A percentile compares a stretch with the other conserved stretches of the same genome.
These are phyloP conservation scores for Hibiscus mutabilis DNA, from an alignment of 345 rosid species.

Conservation along the genomic window DNA sequence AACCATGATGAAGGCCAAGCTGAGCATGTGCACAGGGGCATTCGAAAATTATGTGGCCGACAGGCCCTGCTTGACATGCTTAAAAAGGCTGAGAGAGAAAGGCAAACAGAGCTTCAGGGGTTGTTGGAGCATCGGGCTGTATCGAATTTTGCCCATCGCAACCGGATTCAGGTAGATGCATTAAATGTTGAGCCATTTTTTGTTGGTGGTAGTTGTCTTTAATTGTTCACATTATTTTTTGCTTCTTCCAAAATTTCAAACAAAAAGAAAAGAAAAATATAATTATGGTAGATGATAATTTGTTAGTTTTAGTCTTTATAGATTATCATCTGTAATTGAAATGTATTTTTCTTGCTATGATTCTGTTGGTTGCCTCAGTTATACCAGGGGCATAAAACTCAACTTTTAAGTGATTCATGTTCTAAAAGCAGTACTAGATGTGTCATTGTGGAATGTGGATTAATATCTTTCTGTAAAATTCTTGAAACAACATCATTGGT, in stretches of 20 bases:
- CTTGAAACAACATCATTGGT: neutral
- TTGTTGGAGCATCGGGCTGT: conserved; percentile 65
- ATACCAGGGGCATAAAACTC: neutral
- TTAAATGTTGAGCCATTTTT: neutral
- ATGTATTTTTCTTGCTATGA: neutral
- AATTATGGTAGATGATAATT: neutral
- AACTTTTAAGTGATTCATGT: neutral
- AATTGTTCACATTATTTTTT: neutral
- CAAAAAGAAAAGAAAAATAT: neutral
- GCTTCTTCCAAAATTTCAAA: neutral
- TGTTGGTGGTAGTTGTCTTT: neutral
- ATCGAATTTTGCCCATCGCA: conserved; percentile 79
- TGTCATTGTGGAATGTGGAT: neutral
- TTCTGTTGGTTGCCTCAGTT: neutral
- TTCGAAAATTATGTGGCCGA: conserved; percentile 84
- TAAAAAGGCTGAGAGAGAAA: conserved; percentile 73
- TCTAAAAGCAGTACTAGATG: neutral
- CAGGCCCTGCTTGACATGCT: conserved; percentile 87
- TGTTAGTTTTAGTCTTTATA: neutral
- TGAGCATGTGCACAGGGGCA: conserved; percentile 61
- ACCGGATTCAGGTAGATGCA: conserved; percentile 76
- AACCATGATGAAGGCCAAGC: conserved; percentile 34
- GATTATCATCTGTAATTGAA: neutral
- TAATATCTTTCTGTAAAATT: neutral
- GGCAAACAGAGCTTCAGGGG: conserved; percentile 68